phyloP scores from a whole-genome alignment of 2,329 filamentous ascomycete genomes.

The Lojkania enalia region DNA sequence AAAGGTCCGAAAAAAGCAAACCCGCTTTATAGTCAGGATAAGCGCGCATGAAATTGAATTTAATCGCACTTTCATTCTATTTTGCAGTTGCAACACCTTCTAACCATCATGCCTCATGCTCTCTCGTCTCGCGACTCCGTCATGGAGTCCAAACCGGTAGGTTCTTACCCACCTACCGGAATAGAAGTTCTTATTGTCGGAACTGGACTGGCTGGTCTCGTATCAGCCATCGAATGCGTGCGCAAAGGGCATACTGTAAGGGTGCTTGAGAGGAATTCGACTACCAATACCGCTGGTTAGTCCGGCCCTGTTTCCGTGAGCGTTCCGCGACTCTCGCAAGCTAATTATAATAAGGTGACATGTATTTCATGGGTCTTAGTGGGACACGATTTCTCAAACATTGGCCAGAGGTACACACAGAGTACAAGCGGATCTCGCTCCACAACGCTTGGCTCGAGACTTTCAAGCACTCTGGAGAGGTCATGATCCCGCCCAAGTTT shows the following conservation, averaged over 20 bases:
- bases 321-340: too few relatives aligned
- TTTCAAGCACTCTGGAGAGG: conserved; percentile 57
- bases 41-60: too few relatives aligned
- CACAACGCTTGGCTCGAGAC: conserved; percentile 60
- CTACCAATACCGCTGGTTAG: conserved; percentile 58
- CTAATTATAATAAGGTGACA: conserved; percentile 51
- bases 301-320: background rate
- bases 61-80: too few relatives aligned
- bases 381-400: conserved; percentile 60
- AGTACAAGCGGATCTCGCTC: conserved; percentile 57
- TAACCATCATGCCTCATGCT: conserved; percentile 42
- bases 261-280: conserved; percentile 49
- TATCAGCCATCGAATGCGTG: conserved; percentile 44
- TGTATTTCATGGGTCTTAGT: conserved; percentile 63
- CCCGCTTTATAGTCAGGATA: too few relatives aligned
- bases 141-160: conserved; percentile 54
- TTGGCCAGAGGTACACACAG: conserved; percentile 57
- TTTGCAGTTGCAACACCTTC: background rate
- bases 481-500: conserved; percentile 53
- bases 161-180: conserved; percentile 52
- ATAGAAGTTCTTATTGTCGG: conserved; percentile 48
- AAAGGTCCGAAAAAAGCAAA: too few relatives aligned
- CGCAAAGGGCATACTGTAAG: conserved; percentile 47
- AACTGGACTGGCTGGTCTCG: conserved; percentile 44
- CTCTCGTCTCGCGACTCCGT: conserved; percentile 53